A percentile compares a stretch with the other conserved stretches of the same genome.
Conservation (phyloP, 139 green algal species). For the Micractinium conductrix region DNA sequence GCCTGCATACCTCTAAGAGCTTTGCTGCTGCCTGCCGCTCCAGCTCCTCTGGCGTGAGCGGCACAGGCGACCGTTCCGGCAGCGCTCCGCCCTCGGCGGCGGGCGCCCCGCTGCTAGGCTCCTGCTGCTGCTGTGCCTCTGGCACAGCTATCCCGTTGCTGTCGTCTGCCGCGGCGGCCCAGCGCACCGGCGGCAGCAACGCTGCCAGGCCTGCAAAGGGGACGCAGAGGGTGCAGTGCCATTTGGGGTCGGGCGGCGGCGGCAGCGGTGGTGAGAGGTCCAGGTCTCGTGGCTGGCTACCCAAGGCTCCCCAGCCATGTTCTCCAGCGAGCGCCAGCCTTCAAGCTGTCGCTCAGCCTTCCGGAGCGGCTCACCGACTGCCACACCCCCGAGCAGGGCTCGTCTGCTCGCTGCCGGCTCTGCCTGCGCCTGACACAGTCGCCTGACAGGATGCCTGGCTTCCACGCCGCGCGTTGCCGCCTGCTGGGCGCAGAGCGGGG, state of each 20-base stretch:
- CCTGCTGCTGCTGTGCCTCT: not conserved
- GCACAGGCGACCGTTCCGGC: not conserved
- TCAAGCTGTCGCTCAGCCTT: no score
- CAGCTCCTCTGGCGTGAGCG: conserved; percentile 29
- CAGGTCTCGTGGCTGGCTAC: no score
- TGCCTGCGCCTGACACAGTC: no score
- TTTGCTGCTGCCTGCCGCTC: conserved; percentile 32
- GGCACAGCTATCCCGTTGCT: not conserved
- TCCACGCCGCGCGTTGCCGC: no score
- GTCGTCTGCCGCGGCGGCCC: not conserved
- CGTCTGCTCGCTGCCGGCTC: not conserved
- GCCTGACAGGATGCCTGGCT: no score
- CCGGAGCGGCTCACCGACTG: not conserved
- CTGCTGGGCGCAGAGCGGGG: no score
- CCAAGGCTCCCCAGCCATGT: no score
- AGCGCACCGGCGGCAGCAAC: not conserved
- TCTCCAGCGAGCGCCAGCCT: no score
- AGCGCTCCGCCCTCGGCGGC: not conserved
- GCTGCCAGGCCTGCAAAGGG: not conserved
- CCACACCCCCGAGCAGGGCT: not conserved
- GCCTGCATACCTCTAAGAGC: conserved; percentile 28
- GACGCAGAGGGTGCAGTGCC: not conserved
- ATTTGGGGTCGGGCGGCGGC: not conserved
- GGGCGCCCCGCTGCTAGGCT: not conserved
- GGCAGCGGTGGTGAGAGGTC: no score